A percentile compares a stretch with the other conserved stretches of the same genome.
These are phyloP conservation scores for Aspergillus uvarum DNA, from an alignment of 2,329 filamentous ascomycete species.

Conservation along the genomic window DNA sequence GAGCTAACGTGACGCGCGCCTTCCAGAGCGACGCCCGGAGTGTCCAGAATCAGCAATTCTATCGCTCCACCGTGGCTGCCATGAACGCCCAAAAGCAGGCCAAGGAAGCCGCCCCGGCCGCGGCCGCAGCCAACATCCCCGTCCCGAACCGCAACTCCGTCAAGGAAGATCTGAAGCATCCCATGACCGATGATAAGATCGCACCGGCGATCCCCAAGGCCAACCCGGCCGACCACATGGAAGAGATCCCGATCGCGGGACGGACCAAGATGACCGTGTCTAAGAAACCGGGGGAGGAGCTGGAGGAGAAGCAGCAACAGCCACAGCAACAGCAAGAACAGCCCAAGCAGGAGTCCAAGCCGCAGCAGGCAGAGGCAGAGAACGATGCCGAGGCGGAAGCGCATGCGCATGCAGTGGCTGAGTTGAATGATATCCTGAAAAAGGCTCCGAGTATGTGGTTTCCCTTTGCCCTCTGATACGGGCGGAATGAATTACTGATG, in stretches of 20 bases:
- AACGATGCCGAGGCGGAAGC: conserved; percentile 55
- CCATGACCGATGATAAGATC: neutral
- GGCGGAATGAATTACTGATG: neutral
- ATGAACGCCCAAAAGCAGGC: conserved; percentile 49
- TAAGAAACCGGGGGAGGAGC: conserved; percentile 34
- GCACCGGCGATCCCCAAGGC: conserved; percentile 2
- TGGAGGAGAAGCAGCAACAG: conserved; percentile 55
- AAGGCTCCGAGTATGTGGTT: conserved; percentile 70
- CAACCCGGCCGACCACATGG: conserved; percentile 32
- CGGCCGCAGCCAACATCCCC: conserved; percentile 58
- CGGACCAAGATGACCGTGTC: conserved; percentile 52
- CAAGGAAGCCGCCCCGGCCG: conserved; percentile 42
- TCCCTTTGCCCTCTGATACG: neutral
- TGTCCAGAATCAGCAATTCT: conserved; percentile 51
- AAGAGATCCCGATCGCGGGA: conserved; percentile 55
- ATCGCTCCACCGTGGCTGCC: conserved; percentile 55
- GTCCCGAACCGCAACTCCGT: conserved; percentile 68
- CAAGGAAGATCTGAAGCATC: conserved; percentile 52
- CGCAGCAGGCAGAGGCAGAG: conserved; percentile 47
- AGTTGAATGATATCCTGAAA: conserved; percentile 77
- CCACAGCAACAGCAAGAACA: conserved; percentile 26
- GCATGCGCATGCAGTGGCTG: conserved; percentile 57
- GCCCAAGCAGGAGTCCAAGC: conserved; percentile 45
- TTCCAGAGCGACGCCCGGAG: conserved; percentile 41
- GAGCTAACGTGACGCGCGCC: conserved; percentile 10